A percentile compares a stretch with the other conserved stretches of the same genome.
These are phyloP conservation scores for Copromyces sp. DNA, from an alignment of 495 filamentous ascomycete genomes.

Conservation along the genomic window DNA sequence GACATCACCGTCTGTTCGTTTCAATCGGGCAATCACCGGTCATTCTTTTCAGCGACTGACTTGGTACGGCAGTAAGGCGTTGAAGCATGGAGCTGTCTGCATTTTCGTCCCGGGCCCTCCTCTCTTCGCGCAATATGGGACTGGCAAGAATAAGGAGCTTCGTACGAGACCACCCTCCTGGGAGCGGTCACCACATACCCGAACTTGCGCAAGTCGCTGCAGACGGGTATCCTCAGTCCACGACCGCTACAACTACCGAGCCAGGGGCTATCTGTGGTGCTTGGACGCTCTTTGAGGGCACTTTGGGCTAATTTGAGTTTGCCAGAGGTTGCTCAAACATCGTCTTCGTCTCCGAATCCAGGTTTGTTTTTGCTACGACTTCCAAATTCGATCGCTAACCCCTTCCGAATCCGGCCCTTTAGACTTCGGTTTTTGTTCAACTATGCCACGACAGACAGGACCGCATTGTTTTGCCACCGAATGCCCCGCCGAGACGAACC, in stretches of 20 bases:
- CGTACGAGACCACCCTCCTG: constrained; percentile 17
- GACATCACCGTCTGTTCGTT: not conserved
- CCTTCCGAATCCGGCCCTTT: constrained; percentile 15
- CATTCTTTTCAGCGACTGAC: not conserved
- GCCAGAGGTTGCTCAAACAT: constrained; percentile 19
- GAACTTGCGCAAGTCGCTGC: constrained; percentile 6
- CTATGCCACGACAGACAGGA: constrained; percentile 14
- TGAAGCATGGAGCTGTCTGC: not conserved
- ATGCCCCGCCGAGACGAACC: constrained; percentile 5
- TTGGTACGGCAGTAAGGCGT: not conserved
- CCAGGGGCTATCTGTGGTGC: not conserved
- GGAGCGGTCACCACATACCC: constrained; percentile 20
- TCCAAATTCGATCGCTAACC: constrained; percentile 25
- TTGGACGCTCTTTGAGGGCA: not conserved
- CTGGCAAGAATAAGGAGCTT: constrained; percentile 7
- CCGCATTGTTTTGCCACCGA: constrained; percentile 10
- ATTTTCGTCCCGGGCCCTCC: not conserved
- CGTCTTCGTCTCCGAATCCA: constrained; percentile 9
- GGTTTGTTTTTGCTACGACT: constrained; percentile 12
- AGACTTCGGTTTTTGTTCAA: constrained; percentile 12
- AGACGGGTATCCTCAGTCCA: not conserved
- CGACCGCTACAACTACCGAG: not conserved
- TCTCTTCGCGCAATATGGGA: not conserved
- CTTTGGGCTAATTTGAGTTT: constrained; percentile 1
- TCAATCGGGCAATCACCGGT: not conserved